A percentile compares a stretch with the other conserved stretches of the same genome.
phyloP scores from a whole-genome alignment of 2,329 filamentous ascomycete genomes.

The Ceratocystiopsis minuta region DNA sequence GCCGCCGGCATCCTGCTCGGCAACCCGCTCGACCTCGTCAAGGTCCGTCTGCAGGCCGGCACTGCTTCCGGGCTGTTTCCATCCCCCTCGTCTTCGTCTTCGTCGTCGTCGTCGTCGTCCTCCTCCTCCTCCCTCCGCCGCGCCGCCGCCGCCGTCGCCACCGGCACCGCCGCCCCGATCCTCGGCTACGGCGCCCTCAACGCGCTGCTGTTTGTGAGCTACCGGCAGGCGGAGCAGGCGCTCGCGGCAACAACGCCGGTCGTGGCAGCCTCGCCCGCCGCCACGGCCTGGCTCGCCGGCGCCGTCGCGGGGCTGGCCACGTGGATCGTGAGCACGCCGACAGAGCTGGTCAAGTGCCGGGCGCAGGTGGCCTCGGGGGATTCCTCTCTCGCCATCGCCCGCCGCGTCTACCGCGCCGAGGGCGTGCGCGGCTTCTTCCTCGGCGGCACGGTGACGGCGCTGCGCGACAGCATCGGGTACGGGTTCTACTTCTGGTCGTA shows the following conservation, averaged over 20 bases:
- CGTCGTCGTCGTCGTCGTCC: slow-evolving; percentile 7
- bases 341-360: slow-evolving; percentile 78
- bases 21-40: slow-evolving; percentile 54
- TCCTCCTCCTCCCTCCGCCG: background rate
- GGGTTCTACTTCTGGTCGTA: slow-evolving; percentile 97
- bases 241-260: slow-evolving; percentile 25
- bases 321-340: slow-evolving; percentile 73
- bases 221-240: slow-evolving; percentile 61
- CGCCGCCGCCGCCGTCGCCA: slow-evolving; percentile 19
- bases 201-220: slow-evolving; percentile 74
- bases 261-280: slow-evolving; percentile 20
- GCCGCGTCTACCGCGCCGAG: slow-evolving; percentile 35
- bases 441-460: slow-evolving; percentile 63
- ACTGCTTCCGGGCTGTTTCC: no score
- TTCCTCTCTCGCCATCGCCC: slow-evolving; percentile 41
- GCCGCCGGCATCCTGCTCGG: slow-evolving; percentile 74
- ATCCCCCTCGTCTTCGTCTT: slow-evolving; percentile 34
- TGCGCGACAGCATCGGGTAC: slow-evolving; percentile 81
- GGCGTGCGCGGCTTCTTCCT: slow-evolving; percentile 58
- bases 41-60: slow-evolving; percentile 63
- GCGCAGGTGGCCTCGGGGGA: slow-evolving; percentile 42
- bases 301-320: slow-evolving; percentile 68
- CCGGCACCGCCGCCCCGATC: slow-evolving; percentile 68
- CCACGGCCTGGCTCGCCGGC: slow-evolving; percentile 61
- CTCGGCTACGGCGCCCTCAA: slow-evolving; percentile 84